Evolutionary conservation across 768 basidiomycete genomes (phyloP), one percentile per base, ranked within the genome.

Genomic region (Tylopilus vinaceipallidus): DNA sequence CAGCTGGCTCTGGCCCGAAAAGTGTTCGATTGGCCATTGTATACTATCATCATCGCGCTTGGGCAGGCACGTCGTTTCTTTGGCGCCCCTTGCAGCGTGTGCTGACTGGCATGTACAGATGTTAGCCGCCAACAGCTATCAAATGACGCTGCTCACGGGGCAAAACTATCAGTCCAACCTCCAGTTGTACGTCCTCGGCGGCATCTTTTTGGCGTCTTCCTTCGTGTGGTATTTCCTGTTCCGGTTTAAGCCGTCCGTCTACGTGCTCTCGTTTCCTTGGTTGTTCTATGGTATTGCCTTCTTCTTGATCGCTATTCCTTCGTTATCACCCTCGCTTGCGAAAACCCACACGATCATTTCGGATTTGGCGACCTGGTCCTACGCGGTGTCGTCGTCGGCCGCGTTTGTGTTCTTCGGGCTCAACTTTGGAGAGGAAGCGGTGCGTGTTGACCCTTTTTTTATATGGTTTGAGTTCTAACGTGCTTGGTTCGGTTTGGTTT

Each of bases 361-460:
- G 22, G 86, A 83, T 62, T 71, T 81, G 20, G 92, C 94, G 11
- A 93, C 91, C 1, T 95, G 93, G 92, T 82, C 75, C 38, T 97
- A 97, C 71, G 94, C 93, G 26, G 68, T 91, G 42, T 93, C 88
- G 17, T 95, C 94, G n/a, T 86, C 93, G 12, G 94, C 91, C 26
- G 86, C 91, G 11, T 97, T 95, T 77, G 72, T 83, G 42, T 95
- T 92, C 80, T 97, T 97, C 61, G 94, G 93, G 62, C 78, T 95
- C 54, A 97, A 97, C 70, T 97, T 97, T 66, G 94, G 94, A 67
- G 94, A 97, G 73, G 94, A 95, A 77, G 94, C 93, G 16, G 88
- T 88, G 68, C 0, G 61, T 42, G 77, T 73, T 34, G n/a, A n/a
- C n/a, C n/a, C n/a, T n/a, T n/a, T n/a, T n/a, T n/a, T n/a, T n/a